Conservation (phyloP, 2,329 filamentous ascomycete species). For the Aspergillus viridinutans region DNA sequence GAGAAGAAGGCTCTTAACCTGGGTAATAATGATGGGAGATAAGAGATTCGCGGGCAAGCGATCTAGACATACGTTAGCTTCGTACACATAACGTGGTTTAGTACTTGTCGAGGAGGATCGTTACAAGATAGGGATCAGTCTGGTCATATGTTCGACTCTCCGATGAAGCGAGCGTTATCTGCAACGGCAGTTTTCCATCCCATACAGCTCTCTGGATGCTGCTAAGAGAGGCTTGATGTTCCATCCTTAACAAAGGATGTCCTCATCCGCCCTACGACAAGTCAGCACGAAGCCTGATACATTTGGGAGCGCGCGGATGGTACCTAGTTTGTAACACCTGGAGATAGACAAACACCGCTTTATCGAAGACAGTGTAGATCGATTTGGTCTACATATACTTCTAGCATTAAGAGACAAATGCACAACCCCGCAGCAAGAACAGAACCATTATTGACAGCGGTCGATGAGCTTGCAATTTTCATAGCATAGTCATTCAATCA, state of each 20-base stretch:
- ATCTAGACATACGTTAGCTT: constrained; percentile 39
- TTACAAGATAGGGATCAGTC: constrained; percentile 58
- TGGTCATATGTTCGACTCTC: constrained; percentile 60
- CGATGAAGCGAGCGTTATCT: constrained; percentile 55
- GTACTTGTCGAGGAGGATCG: constrained; percentile 2
- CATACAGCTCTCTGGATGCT: constrained; percentile 49
- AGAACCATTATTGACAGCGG: not conserved
- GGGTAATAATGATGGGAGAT: constrained; percentile 62
- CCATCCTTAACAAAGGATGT: constrained; percentile 16
- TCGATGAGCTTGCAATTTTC: not conserved
- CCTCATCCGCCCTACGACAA: not conserved
- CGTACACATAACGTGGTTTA: not conserved
- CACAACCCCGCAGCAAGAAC: not conserved
- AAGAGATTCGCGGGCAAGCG: constrained; percentile 62
- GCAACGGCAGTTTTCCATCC: constrained; percentile 56
- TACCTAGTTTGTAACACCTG: not conserved
- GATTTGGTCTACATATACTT: not conserved
- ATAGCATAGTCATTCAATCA: not conserved
- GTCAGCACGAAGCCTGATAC: not conserved
- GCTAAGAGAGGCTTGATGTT: constrained; percentile 22
- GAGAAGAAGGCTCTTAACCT: constrained; percentile 61
- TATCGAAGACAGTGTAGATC: not conserved
- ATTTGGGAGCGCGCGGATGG: not conserved
- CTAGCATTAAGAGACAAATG: not conserved
- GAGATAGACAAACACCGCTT: not conserved